Evolutionary conservation across 2,329 filamentous ascomycete species (phyloP), one percentile per base, ranked within the genome.

Genomic region (Ophiostoma montium): DNA sequence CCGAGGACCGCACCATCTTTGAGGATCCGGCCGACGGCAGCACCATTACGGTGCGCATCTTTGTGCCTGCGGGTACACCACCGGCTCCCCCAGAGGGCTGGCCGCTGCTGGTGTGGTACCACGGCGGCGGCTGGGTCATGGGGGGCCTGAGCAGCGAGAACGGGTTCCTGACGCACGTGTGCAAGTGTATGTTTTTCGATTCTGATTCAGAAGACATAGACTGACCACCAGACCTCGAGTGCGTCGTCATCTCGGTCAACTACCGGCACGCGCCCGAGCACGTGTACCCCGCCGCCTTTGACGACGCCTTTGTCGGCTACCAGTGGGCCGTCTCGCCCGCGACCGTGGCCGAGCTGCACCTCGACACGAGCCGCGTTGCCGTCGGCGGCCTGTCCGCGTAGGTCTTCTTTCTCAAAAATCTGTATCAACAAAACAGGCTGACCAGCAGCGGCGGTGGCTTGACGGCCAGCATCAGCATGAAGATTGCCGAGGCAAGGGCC

Each of bases 81-180:
- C 72, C 56, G 0, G 57, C 56, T 0, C 56, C 54, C n/a, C n/a
- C n/a, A n/a, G n/a, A n/a, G 0, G 75, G 75, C 23, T 78, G 74
- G 74, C 75, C 75, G 2, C 66, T 71, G 8, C 68, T 72, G 58
- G 55, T 78, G 3, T 80, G 75, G 57, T 74, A 69, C 55, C 75
- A 79, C 54, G 75, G 75, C 5, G 75, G 75, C 1, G 75, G 75
- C 3, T 79, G 74, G 73, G 74, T 78, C 3, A 55, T 78, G 30
- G 75, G 75, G 0, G 74, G 70, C 42, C 75, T 78, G 39, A 66
- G 74, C 52, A 76, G 72, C 0, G 75, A 79, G 61, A 78, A 78
- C 54, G 66, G 68, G 4, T 70, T 78, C 3, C 72, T 71, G 46
- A 69, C 72, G n/a, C 69, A 76, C 54, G 58, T 79, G 11, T 76